phyloP scores from a whole-genome alignment of 768 basidiomycete species.

The Austroboletus festivus region DNA sequence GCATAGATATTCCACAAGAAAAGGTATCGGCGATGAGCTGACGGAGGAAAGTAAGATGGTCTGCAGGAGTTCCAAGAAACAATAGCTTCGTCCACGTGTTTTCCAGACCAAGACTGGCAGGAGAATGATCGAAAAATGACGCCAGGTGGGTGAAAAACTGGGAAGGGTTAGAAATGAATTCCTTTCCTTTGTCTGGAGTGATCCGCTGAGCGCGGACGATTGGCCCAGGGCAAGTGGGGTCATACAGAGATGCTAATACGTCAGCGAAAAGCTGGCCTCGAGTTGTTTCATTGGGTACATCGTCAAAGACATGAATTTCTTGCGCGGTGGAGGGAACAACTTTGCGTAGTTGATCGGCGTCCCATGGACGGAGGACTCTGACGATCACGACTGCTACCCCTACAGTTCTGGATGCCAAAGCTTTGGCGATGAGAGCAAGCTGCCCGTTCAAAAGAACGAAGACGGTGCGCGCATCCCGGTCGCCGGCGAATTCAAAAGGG shows the following conservation, averaged over 20 bases:
- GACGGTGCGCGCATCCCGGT: conserved; percentile 56
- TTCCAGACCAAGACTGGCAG: conserved; percentile 26
- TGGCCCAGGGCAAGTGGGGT: conserved; percentile 34
- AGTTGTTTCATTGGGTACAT: conserved; percentile 59
- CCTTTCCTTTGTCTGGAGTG: conserved; percentile 53
- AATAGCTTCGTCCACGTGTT: conserved; percentile 39
- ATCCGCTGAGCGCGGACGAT: conserved; percentile 55
- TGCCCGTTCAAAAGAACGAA: conserved; percentile 76
- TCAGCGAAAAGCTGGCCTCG: conserved; percentile 71
- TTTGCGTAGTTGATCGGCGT: conserved; percentile 56
- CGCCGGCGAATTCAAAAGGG: conserved; percentile 77
- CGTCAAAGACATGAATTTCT: conserved; percentile 72
- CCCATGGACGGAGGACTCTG: conserved; percentile 84
- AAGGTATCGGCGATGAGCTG: conserved; percentile 57
- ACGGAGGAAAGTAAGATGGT: conserved; percentile 46
- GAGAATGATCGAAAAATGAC: conserved; percentile 24
- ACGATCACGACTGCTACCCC: conserved; percentile 69
- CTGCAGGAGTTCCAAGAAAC: conserved; percentile 50
- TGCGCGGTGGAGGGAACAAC: conserved; percentile 58
- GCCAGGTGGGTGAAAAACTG: conserved; percentile 44
- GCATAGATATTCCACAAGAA: conserved; percentile 48
- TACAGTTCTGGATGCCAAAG: conserved; percentile 39
- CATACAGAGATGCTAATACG: conserved; percentile 59
- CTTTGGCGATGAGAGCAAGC: conserved; percentile 61
- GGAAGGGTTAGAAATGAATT: conserved; percentile 44